Conservation (phyloP, 495 filamentous ascomycete genomes). For the Aspergillus mulundensis region DNA sequence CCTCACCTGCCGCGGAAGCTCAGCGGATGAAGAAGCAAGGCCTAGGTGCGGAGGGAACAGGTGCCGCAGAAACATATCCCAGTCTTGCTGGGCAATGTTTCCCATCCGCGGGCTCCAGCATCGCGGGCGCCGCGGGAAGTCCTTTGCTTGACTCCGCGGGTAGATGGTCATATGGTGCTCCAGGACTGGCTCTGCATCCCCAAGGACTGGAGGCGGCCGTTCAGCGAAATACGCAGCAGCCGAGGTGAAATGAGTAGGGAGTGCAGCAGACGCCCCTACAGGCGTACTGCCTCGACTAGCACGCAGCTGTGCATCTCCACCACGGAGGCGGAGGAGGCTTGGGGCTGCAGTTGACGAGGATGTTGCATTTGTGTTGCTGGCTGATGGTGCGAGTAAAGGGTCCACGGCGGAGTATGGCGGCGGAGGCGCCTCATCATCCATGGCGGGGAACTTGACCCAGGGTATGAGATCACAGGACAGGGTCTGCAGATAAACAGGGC, state of each 20-base stretch:
- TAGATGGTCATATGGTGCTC: conserved; percentile 44
- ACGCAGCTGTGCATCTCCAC: conserved; percentile 15
- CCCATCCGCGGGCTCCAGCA: conserved; percentile 35
- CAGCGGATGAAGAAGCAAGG: conserved; percentile 35
- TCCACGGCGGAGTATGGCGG: conserved; percentile 46
- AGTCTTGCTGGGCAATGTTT: conserved; percentile 46
- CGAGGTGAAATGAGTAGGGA: conserved; percentile 38
- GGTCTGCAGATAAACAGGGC: neutral
- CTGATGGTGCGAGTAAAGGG: conserved; percentile 29
- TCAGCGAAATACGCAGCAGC: conserved; percentile 45
- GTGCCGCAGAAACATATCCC: conserved; percentile 48
- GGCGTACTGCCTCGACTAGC: conserved; percentile 12
- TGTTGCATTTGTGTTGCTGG: conserved; percentile 21
- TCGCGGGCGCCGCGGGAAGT: conserved; percentile 44
- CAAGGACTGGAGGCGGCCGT: conserved; percentile 28
- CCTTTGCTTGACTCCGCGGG: conserved; percentile 41
- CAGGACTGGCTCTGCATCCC: conserved; percentile 24
- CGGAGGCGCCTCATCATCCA: conserved; percentile 45
- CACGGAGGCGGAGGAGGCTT: conserved; percentile 16
- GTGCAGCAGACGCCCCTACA: conserved; percentile 3
- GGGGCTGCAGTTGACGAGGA: conserved; percentile 13
- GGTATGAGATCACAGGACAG: neutral
- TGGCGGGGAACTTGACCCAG: conserved; percentile 7
- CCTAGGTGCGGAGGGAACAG: conserved; percentile 43
- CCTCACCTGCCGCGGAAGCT: conserved; percentile 38